These are phyloP conservation scores for Fonsecaea multimorphosa DNA, from an alignment of 2,329 filamentous ascomycete genomes.

Conservation along the genomic window DNA sequence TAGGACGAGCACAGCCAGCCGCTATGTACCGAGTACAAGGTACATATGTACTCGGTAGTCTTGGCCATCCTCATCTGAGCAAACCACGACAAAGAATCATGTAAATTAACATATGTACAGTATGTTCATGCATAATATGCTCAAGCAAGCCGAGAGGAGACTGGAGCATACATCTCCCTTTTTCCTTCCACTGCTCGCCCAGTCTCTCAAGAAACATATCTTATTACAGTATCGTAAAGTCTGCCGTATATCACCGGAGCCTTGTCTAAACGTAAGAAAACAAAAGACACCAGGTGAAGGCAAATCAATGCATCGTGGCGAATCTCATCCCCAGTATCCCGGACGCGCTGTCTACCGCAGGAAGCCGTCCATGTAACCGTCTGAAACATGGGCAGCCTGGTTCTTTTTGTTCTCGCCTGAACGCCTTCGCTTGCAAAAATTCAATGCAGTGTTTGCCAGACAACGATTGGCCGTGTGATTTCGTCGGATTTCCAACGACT, in stretches of 20 bases:
- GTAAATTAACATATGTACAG: too few relatives aligned
- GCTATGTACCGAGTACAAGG: too few relatives aligned
- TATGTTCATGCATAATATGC: not conserved
- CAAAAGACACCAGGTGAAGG: not conserved
- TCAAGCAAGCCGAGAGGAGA: not conserved
- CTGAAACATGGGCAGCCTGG: not conserved
- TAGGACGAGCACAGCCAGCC: too few relatives aligned
- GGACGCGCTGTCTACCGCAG: not conserved
- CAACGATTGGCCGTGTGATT: not conserved
- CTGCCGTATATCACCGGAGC: not conserved
- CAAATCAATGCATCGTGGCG: not conserved
- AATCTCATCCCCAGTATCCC: not conserved
- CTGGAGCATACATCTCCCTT: not conserved
- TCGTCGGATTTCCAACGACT: not conserved
- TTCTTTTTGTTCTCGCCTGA: conserved; percentile 6
- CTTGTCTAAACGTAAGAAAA: not conserved
- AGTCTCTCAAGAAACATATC: not conserved
- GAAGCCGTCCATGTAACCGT: not conserved
- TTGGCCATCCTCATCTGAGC: too few relatives aligned
- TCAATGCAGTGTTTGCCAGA: not conserved
- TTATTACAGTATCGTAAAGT: conserved; percentile 7
- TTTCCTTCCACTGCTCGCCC: not conserved
- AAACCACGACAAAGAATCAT: not conserved
- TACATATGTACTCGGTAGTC: too few relatives aligned
- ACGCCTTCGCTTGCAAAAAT: conserved; percentile 24